Conservation (phyloP, 768 basidiomycete species). For the Pleurotus eryngii region DNA sequence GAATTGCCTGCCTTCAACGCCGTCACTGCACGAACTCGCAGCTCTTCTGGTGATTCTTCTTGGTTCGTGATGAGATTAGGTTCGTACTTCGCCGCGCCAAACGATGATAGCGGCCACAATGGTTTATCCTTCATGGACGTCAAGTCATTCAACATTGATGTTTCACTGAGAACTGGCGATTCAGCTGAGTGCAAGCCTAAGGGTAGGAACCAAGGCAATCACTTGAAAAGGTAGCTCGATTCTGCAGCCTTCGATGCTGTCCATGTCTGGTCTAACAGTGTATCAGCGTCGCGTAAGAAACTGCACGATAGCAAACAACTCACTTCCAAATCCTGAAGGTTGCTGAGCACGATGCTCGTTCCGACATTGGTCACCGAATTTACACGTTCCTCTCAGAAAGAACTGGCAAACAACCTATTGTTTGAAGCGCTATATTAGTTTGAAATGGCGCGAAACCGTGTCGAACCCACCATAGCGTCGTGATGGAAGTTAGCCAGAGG, state of each 20-base stretch:
- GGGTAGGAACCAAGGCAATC: conserved; percentile 11
- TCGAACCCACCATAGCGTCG: too few species aligned
- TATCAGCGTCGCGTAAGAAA: too few species aligned
- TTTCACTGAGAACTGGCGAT: conserved; percentile 37
- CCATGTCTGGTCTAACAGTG: not conserved
- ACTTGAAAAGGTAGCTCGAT: conserved; percentile 36
- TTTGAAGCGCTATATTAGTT: too few species aligned
- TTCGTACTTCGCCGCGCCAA: conserved; percentile 74
- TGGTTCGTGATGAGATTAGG: conserved; percentile 59
- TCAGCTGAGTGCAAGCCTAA: conserved; percentile 6
- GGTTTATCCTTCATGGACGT: conserved; percentile 63
- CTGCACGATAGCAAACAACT: conserved; percentile 19
- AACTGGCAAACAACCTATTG: conserved; percentile 56
- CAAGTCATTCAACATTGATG: conserved; percentile 64
- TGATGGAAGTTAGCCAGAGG: too few species aligned
- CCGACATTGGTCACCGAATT: conserved; percentile 61
- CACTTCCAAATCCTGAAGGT: conserved; percentile 47
- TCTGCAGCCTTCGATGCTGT: conserved; percentile 9
- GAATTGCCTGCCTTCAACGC: conserved; percentile 53
- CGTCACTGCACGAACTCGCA: conserved; percentile 60
- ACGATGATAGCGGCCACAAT: conserved; percentile 75
- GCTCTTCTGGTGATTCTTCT: conserved; percentile 78
- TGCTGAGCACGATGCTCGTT: conserved; percentile 56
- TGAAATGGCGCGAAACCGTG: too few species aligned
- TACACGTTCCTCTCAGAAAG: conserved; percentile 62